phyloP scores from a whole-genome alignment of 345 rosid species.

The Triadica sebifera region DNA sequence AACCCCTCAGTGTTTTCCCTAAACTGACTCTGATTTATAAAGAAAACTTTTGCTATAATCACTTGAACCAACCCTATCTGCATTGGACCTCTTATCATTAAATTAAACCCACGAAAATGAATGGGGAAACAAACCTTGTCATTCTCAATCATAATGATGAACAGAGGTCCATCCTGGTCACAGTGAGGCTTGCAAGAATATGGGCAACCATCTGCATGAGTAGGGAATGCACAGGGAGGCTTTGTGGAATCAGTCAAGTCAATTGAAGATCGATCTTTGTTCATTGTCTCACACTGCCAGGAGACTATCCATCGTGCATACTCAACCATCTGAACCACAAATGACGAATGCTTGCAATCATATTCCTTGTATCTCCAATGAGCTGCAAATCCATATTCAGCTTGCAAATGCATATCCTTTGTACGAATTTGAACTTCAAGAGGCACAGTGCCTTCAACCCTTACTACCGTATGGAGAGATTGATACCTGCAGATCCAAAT shows the following conservation, averaged over 20 bases:
- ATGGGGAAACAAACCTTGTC: slow-evolving; percentile 58
- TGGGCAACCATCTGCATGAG: slow-evolving; percentile 72
- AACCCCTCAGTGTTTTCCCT: background rate
- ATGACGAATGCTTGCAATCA: slow-evolving; percentile 70
- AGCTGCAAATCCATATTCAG: slow-evolving; percentile 96
- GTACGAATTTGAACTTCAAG: slow-evolving; percentile 97
- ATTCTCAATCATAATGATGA: slow-evolving; percentile 74
- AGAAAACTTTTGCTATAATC: background rate
- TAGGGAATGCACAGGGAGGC: slow-evolving; percentile 75
- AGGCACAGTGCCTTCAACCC: slow-evolving; percentile 67
- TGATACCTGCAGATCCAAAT: slow-evolving; percentile 54
- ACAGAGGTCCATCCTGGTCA: slow-evolving; percentile 69
- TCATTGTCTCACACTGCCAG: slow-evolving; percentile 95
- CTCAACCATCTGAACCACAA: slow-evolving; percentile 95
- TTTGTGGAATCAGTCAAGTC: slow-evolving; percentile 47
- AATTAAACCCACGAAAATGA: background rate
- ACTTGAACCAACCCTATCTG: background rate
- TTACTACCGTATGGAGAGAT: slow-evolving; percentile 86
- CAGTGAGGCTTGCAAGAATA: slow-evolving; percentile 63
- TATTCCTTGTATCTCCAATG: slow-evolving; percentile 99
- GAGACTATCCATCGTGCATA: slow-evolving; percentile 95
- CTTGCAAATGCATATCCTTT: slow-evolving; percentile 89
- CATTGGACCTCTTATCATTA: background rate
- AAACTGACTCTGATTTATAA: background rate
- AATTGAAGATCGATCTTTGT: slow-evolving; percentile 51